A percentile compares a stretch with the other conserved stretches of the same genome.
Evolutionary conservation across 345 rosid species (phyloP).

Genomic region (Streptanthus diversifolius): DNA sequence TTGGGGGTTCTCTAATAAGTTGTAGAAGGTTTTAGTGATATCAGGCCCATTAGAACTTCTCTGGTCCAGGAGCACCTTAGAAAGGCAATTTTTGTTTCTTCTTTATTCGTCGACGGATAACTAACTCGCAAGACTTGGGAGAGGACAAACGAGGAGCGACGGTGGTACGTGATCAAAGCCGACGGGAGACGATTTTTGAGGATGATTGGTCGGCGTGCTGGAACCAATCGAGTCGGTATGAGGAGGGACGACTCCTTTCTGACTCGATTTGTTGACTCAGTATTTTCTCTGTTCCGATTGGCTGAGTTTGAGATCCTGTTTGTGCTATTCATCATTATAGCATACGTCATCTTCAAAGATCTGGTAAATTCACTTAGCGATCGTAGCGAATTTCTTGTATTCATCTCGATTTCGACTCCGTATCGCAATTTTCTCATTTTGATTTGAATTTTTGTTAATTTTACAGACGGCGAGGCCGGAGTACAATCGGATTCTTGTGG

Average conservation of each 20-base stretch:
- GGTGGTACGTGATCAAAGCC: background rate
- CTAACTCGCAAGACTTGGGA: constrained; percentile 2
- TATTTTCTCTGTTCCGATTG: constrained; percentile 31
- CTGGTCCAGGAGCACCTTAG: background rate
- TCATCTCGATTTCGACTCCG: background rate
- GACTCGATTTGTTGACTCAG: constrained; percentile 37
- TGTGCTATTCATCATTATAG: constrained; percentile 27
- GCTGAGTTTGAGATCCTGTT: constrained; percentile 40
- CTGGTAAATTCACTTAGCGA: constrained; percentile 9
- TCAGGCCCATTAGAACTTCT: background rate
- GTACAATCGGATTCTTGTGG: constrained; percentile 35
- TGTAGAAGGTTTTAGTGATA: background rate
- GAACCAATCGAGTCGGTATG: constrained; percentile 27
- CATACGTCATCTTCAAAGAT: constrained; percentile 36
- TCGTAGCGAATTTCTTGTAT: background rate
- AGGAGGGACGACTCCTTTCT: constrained; percentile 30
- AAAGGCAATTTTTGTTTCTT: background rate
- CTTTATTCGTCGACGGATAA: background rate
- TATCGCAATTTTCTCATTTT: background rate
- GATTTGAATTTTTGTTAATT: background rate
- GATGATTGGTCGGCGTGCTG: constrained; percentile 36
- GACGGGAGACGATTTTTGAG: background rate
- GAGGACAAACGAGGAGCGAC: constrained; percentile 2
- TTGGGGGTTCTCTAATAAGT: background rate
- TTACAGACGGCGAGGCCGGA: constrained; percentile 38